phyloP scores from a whole-genome alignment of 345 rosid species.

The Eucalyptus sp. region DNA sequence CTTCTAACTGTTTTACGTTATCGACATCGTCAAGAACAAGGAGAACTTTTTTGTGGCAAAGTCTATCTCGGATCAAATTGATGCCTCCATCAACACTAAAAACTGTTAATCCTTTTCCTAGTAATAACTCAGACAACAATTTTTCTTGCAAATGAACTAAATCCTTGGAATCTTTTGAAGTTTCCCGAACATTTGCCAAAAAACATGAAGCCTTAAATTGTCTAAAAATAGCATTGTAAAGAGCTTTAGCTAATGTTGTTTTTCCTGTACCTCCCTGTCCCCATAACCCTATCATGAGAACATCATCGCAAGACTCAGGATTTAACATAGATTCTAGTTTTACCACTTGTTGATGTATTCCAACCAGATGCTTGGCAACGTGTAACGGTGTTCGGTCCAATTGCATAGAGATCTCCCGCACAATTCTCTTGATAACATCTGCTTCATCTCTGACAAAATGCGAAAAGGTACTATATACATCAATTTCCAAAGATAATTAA shows the following conservation, averaged over 20 bases:
- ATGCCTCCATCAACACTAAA: neutral
- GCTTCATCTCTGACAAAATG: too few relatives aligned
- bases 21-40: neutral
- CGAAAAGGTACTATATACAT: accelerated
- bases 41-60: neutral
- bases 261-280: neutral
- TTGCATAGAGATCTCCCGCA: neutral
- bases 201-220: neutral
- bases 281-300: neutral
- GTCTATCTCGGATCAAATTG: neutral
- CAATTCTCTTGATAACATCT: neutral
- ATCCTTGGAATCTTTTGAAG: neutral
- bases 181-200: neutral
- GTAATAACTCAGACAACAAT: neutral
- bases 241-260: neutral
- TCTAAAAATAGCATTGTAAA: neutral
- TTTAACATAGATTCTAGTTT: accelerated
- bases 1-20: neutral
- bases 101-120: too few relatives aligned
- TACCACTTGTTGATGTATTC: accelerated
- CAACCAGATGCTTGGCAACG: neutral
- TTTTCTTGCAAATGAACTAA: neutral
- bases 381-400: accelerated
- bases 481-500: too few relatives aligned
- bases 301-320: neutral